Base-by-base conservation (phyloP, 2,329 filamentous ascomycete genomes). In the Neonectria coccinea region DNA sequence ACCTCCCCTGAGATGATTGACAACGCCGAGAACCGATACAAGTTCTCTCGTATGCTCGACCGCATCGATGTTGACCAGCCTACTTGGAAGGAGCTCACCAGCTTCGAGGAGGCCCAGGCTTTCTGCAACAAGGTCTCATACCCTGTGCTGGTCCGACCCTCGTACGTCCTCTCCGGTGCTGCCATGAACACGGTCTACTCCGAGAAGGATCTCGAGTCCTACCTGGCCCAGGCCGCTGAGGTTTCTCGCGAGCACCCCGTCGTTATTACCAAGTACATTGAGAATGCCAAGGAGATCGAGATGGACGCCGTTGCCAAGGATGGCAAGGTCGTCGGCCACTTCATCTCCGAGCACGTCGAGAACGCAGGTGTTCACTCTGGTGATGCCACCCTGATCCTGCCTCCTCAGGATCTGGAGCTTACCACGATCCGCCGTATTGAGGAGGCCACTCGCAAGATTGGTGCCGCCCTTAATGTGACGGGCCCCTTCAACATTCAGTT, bases 141-240 rank as follows among this genome's bases (percentile, higher is more conserved):
- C 79, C 96, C 96, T 3, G 96, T 98, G 56, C 85, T 99, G 59
- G 96, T 99, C 48, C 91, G 96, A 53, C 96, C 96, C 3, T 98
- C 96, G 0, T 99, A 99, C 75, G 96, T 99, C 50, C 86, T 99
- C 6, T 98, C 96, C 2, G 96, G 96, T 70, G 96, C 96, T 52
- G 96, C 96, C 18, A 99, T 99, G 96, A 99, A 98, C 85, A 98
- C 96, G 0, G 96, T 98, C 39, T 98, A 98, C 83, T 97, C 95
- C 0, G 90, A 97, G 82, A 92, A 95, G 77, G 96, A 98, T 77
- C 84, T 99, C 63, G 92, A 93, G 73, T 91, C 86, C 75, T 98
- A 97, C 80, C 85, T 99, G 48, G 88, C 92, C 69, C 95, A 98
- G 81, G 96, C 96, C 58, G 92, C 88, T 7, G 94, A 97, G 70